Base-by-base conservation (phyloP, 2,329 filamentous ascomycete species). In the Botrytis medusae region DNA sequence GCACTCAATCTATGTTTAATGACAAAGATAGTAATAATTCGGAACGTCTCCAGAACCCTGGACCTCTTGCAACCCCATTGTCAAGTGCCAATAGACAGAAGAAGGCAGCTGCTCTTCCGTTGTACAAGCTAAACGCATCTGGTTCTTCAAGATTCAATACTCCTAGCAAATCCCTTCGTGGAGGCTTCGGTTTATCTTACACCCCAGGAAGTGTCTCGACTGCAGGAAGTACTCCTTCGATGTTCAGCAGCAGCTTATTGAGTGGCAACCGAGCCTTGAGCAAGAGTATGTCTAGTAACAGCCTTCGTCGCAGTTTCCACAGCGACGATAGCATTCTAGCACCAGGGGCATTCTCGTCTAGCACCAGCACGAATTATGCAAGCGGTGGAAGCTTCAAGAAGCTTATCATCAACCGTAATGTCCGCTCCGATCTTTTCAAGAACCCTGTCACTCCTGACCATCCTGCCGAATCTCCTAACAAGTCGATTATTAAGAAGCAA, bases 151-250 rank as follows among this genome's bases (percentile, higher is more conserved):
- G 94, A 65, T 91, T 95, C 73, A 88, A 91, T 44, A 97, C 94
- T 0, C 94, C 95, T 0, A 93, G 94, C 78, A 95, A 94, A 83
- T 68, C 71, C 22, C 34, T 72, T 46, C 89, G 92, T 73, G 93
- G 92, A 72, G 94, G 93, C 8, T 98, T 93, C 80, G 95, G 95
- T 4, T 97, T 98, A 81, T 94, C 92, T 2, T 98, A 98, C 83
- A 97, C 94, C 76, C 94, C 95, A 9, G 90, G 86, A 73, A 93
- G 90, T 77, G 88, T 88, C 34, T 88, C 92, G 7, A 90, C 91
- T 80, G 89, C 91, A 80, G 87, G 85, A 54, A 85, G 88, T 61
- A 93, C 91, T 81, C 92, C 93, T 8, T 90, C 89, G 54, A 87
- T 86, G 29, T 84, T 92, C 69, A 88, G 89, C 37, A 89, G 89